phyloP scores from a whole-genome alignment of 148 eudicot genomes.

The Dianthus caryophyllus region DNA sequence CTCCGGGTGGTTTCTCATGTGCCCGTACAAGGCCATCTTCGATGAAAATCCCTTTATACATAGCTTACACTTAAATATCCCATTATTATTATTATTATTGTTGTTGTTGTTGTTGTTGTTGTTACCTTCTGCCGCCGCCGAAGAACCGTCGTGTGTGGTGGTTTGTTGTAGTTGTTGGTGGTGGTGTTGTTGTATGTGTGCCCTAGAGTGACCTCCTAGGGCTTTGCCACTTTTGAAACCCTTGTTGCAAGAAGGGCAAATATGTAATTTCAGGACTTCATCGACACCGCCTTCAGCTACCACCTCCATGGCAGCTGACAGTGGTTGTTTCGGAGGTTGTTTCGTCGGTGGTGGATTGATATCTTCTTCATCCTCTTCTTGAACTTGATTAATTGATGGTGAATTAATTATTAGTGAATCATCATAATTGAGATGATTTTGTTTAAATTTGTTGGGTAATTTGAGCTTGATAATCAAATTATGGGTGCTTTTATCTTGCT shows the following conservation, averaged over 20 bases:
- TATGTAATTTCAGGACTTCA: background rate
- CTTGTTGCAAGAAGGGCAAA: slow-evolving; percentile 7
- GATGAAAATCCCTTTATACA: slow-evolving; percentile 35
- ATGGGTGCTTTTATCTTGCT: background rate
- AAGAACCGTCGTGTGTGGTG: no score
- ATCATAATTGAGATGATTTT: background rate
- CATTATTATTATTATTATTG: background rate
- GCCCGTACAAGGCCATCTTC: slow-evolving; percentile 48
- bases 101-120: no score
- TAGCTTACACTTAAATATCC: background rate
- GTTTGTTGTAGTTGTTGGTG: no score
- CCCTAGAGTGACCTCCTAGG: slow-evolving; percentile 28
- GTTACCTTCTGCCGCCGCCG: background rate
- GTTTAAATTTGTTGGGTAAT: background rate
- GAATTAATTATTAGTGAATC: background rate
- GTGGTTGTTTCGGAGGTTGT: background rate
- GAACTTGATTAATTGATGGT: background rate
- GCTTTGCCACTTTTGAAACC: slow-evolving; percentile 27
- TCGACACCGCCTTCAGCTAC: background rate
- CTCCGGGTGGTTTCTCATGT: slow-evolving; percentile 64
- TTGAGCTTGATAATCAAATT: slow-evolving; percentile 16
- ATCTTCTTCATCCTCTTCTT: background rate
- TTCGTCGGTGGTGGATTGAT: background rate
- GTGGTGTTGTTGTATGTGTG: background rate
- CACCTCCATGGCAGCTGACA: background rate